Evolutionary conservation across 371 early-diverging fungal species (phyloP).

Genomic region (Lichtheimia corymbifera): DNA sequence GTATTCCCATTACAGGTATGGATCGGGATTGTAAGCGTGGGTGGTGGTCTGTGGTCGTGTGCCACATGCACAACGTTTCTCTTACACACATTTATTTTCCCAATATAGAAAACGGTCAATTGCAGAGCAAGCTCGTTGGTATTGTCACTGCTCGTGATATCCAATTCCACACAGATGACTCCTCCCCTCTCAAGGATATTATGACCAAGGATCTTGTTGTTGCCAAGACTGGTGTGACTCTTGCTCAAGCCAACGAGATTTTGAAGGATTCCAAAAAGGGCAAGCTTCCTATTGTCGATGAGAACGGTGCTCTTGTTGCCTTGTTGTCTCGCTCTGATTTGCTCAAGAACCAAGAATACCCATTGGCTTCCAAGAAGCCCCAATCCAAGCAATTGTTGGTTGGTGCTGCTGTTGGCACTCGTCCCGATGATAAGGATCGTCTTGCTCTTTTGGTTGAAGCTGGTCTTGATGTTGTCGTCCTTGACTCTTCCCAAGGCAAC

Average conservation of each 20-base stretch:
- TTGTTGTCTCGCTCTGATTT: slow-evolving; percentile 92
- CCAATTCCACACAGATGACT: slow-evolving; percentile 79
- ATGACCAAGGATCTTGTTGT: slow-evolving; percentile 92
- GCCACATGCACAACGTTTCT: background rate
- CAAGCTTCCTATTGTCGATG: slow-evolving; percentile 94
- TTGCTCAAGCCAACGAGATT: slow-evolving; percentile 89
- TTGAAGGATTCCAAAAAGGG: slow-evolving; percentile 91
- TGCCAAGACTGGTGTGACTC: slow-evolving; percentile 85
- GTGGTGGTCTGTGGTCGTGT: background rate
- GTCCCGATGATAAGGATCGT: slow-evolving; percentile 85
- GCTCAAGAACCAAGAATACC: slow-evolving; percentile 95
- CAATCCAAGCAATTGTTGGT: slow-evolving; percentile 88
- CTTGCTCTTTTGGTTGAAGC: slow-evolving; percentile 86
- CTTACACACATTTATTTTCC: background rate
- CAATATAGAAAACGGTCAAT: slow-evolving; percentile 73
- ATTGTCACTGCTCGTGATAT: slow-evolving; percentile 96
- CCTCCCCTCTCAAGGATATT: slow-evolving; percentile 65
- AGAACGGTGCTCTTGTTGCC: slow-evolving; percentile 81
- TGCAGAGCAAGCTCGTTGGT: slow-evolving; percentile 89
- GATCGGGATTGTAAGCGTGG: slow-evolving; percentile 3
- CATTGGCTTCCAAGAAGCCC: slow-evolving; percentile 83
- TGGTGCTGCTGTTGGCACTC: slow-evolving; percentile 95
- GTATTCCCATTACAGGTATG: slow-evolving; percentile 93
- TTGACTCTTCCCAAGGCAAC: slow-evolving; percentile 96
- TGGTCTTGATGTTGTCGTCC: slow-evolving; percentile 91